Evolutionary conservation across 306 rosid species (phyloP), one percentile per base, ranked within the genome.

Genomic region (Prunus fruticosa): DNA sequence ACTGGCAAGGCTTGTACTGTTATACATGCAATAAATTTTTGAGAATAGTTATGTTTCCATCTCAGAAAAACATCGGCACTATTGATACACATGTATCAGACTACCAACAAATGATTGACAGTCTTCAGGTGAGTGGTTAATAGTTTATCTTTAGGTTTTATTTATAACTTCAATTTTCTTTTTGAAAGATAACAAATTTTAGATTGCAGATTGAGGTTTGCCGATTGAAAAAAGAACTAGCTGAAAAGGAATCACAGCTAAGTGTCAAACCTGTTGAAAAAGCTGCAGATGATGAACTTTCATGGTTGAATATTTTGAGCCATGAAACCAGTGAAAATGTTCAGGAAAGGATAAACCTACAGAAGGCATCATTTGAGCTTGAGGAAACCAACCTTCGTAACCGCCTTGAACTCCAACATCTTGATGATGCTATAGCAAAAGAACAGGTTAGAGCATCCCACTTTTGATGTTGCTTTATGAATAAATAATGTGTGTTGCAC

Each of bases 291-390:
- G 88, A 84, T 77, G 87, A 88, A 78, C 72, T 86, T 61, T 86
- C 88, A 15, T 80, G 87, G 87, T 74, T 88, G 79, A 84, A 88
- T 76, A 71, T 79, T 28, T 82, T 86, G 82, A 88, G 92, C 79
- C 90, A 84, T 78, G 87, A 84, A 82, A 86, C 86, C 57, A 86
- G 74, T 80, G 90, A 88, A 78, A 88, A 88, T 82, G 92, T 88
- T 63, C 92, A 86, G 76, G 92, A 88, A 65, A 81, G 90, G 72
- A 88, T 88, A 78, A 88, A 88, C 81, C 80, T 88, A 68, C 90
- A 84, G 69, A 88, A 86, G 80, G 92, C 92, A 72, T 67, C 85
- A 56, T 84, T 76, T 78, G 90, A 88, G 80, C 90, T 88, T 45
- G 92, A 88, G 79, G 92, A 88, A 86, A 82, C 87, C 62, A 86